Evolutionary conservation across 2,329 filamentous ascomycete genomes (phyloP), one percentile per base, ranked within the genome.

Genomic region (Penicillium sp.): DNA sequence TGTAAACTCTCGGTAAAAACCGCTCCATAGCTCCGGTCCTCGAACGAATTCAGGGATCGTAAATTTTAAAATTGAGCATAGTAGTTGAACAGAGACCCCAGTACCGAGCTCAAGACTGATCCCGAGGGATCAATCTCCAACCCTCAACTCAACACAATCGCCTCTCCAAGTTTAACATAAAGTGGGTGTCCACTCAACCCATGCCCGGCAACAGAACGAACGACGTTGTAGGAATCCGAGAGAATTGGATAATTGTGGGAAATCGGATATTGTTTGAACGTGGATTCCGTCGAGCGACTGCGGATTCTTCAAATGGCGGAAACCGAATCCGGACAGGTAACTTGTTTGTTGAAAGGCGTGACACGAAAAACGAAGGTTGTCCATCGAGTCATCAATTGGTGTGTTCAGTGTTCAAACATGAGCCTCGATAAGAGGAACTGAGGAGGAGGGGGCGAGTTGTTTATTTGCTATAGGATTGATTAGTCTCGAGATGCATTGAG

Each of bases 401-500:
- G 68, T 74, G 68, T 74, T 75, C 63, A 71, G 66, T 68, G 67
- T 74, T 75, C 70, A 74, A 67, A 71, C 70, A 54, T 66, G 68
- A 70, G 71, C 66, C 63, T 68, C 65, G 62, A 54, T 66, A 69
- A 67, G 68, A 64, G 68, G 70, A 71, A 73, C 76, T 75, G 83
- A 84, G 82, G 81, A 79, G 78, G 78, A 79, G 72, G 69, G 79
- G 77, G 81, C 78, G 81, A 84, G 78, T 76, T 78, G 82, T 85
- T 88, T 88, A 88, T 82, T 88, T 88, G 80, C 86, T 88, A 72
- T 49, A 14, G 19, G 37, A 8, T 13, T 58, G 68, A 14, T 81
- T 72, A 79, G 78, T 3, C 47, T 47, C 7, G 1, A 10, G 3
- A 5, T 7, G 13, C 31, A 33, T 33, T 14, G 31, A 16, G 26